Conservation (phyloP, 192 early-diverging fungal species). For the Dissophora ornata region DNA sequence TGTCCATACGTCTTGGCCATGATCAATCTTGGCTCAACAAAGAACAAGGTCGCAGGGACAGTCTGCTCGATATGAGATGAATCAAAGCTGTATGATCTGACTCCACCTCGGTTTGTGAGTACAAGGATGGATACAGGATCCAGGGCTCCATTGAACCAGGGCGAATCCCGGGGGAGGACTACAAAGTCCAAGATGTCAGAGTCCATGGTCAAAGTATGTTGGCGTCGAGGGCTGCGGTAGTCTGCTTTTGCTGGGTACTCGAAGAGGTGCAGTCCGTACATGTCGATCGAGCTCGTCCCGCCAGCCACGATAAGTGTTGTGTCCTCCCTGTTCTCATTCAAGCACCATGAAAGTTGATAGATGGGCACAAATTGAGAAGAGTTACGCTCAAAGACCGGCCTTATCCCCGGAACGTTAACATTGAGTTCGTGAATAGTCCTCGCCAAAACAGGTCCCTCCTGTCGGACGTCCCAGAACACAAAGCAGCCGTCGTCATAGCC, state of each 20-base stretch:
- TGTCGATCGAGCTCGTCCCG: conserved; percentile 51
- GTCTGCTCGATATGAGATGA: conserved; percentile 32
- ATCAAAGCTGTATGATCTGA: conserved; percentile 49
- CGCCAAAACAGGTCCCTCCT: conserved; percentile 37
- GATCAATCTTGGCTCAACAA: conserved; percentile 48
- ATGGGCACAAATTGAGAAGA: conserved; percentile 51
- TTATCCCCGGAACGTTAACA: conserved; percentile 27
- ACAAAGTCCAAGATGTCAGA: conserved; percentile 58
- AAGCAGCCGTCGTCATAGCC: conserved; percentile 59
- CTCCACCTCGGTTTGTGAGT: conserved; percentile 42
- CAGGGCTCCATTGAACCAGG: conserved; percentile 47
- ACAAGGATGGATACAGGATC: conserved; percentile 56
- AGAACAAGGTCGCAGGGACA: conserved; percentile 50
- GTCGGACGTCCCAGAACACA: conserved; percentile 58
- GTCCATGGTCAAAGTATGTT: conserved; percentile 49
- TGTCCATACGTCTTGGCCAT: conserved; percentile 44
- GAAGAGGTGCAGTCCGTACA: conserved; percentile 58
- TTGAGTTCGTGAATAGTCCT: conserved; percentile 30
- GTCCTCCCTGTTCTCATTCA: conserved; percentile 29
- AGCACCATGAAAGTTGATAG: conserved; percentile 60
- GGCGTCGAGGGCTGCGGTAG: conserved; percentile 46
- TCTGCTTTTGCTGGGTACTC: conserved; percentile 51
- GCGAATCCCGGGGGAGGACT: conserved; percentile 47
- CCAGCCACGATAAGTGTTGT: conserved; percentile 58
- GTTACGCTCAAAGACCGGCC: conserved; percentile 17